Base-by-base conservation (phyloP, 352 stramenopile species). In the Globisporangium irregulare region DNA sequence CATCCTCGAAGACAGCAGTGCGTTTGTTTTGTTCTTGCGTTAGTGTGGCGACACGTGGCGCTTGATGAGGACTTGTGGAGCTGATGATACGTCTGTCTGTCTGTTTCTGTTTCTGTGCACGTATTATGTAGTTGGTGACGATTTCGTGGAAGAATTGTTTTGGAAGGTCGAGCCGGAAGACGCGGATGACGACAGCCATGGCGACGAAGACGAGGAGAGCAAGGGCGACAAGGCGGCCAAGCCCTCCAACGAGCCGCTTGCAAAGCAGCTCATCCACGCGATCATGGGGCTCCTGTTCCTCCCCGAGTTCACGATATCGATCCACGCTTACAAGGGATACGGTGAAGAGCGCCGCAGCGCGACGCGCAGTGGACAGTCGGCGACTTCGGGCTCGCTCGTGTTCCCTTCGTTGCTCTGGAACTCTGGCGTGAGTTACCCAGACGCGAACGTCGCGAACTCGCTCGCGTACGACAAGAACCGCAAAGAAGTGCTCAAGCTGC, bases 401-500 rank as follows among this genome's bases (percentile, higher is more conserved):
- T 96, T 88, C 69, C 86, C 86, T 12, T 90, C 84, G 59, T 66
- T 96, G 43, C 50, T 96, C 22, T 96, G 88, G 88, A 86, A 92
- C 56, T 75, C 86, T 0, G 88, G 88, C 2, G 88, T 95, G 5
- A 79, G 85, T 1, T 96, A 94, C 59, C 88, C 88, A 1, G 88
- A 96, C 62, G 84, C 85, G 0, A 91, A 82, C 53, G 77, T 93
- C 9, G 74, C 82, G 9, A 86, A 90, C 57, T 84, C 88, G 57
- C 79, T 76, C 20, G 78, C 73, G 34, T 94, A 91, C 59, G 96
- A 99, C 73, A 95, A 95, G 74, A 98, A 99, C 82, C 90, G 97
- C 51, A 92, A 97, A 68, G 97, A 99, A 82, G 92, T 99, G 18
- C 75, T 99, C 25, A 93, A 97, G 62, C 76, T 99, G 4, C 74